Base-by-base conservation (phyloP, 2,329 filamentous ascomycete species). In the Aspergillus sp. region DNA sequence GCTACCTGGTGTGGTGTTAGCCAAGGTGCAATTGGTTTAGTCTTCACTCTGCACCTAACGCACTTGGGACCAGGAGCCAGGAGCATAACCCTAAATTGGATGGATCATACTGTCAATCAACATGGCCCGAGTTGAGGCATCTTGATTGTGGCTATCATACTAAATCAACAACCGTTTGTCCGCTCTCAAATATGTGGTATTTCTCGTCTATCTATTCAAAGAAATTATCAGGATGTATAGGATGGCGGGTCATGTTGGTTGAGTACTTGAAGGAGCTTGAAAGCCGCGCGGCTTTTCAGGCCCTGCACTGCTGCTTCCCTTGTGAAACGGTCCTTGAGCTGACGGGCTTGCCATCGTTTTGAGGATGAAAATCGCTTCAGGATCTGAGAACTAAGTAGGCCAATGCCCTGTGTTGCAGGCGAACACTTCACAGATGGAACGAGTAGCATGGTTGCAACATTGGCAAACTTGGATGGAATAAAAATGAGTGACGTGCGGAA, bases 141-240 rank as follows among this genome's bases (percentile, higher is more conserved):
- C 50, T 53, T 19, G n/a, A 27, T 23, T 11, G 25, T 32, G 49
- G 23, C 25, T 59, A 25, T 10, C 66, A 61, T 82, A 92, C 91
- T 66, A 99, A 81, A 78, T 99, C 95, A 54, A 99, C 88, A 1
- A 99, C 89, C 0, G 91, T 96, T 75, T 96, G 90, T 1, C 91
- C 90, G 5, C 80, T 83, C 62, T 83, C 86, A 77, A 99, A 97
- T 19, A 99, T 77, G 54, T 81, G 86, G 76, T 96, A 89, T 69
- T 90, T 91, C 17, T 87, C 80, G 78, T 98, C 90, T 77, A 99
- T 90, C 90, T 93, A 64, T 66, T 36, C 8, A 27, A 47, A 41
- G 17, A 5, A 15, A 38, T 52, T 56, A 54, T 27, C 10, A 52
- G 21, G 11, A 44, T 17, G 30, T 21, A 19, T 48, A 39, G 17